phyloP scores from a whole-genome alignment of 2,329 filamentous ascomycete species.

The Lasiodiplodia theobromae region DNA sequence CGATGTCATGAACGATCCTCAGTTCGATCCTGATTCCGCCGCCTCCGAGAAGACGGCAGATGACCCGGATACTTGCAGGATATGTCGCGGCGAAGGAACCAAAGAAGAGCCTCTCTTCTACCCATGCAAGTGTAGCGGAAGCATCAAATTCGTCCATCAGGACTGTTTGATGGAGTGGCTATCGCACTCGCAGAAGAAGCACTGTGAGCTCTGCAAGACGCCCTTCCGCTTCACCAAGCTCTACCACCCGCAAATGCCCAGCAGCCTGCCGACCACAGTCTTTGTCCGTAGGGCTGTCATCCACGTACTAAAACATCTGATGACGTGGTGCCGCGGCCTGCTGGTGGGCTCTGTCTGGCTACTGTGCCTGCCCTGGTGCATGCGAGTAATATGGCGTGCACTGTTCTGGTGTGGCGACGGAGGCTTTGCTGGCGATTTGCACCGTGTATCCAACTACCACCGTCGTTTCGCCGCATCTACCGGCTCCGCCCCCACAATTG shows the following conservation, averaged over 20 bases:
- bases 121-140: constrained; percentile 98
- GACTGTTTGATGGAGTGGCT: constrained; percentile 99
- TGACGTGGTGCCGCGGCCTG: constrained; percentile 79
- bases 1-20: constrained; percentile 66
- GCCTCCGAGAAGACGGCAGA: constrained; percentile 43
- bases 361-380: constrained; percentile 84
- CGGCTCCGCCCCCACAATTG: constrained; percentile 33
- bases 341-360: constrained; percentile 90
- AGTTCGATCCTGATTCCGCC: constrained; percentile 52
- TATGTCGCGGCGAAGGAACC: constrained; percentile 90
- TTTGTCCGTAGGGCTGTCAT: constrained; percentile 80
- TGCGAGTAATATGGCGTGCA: constrained; percentile 90
- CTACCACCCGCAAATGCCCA: constrained; percentile 93
- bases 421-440: constrained; percentile 63
- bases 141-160: constrained; percentile 98
- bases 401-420: constrained; percentile 94
- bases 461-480: constrained; percentile 21
- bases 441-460: constrained; percentile 38
- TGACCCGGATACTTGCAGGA: constrained; percentile 88
- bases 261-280: constrained; percentile 77
- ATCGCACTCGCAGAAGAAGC: constrained; percentile 97
- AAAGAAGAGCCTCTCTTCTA: constrained; percentile 88
- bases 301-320: constrained; percentile 73
- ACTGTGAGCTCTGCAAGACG: constrained; percentile 99
- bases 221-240: constrained; percentile 98